Conservation (phyloP, 164 flowering plant genomes). For the Paratinospora sagittata region DNA sequence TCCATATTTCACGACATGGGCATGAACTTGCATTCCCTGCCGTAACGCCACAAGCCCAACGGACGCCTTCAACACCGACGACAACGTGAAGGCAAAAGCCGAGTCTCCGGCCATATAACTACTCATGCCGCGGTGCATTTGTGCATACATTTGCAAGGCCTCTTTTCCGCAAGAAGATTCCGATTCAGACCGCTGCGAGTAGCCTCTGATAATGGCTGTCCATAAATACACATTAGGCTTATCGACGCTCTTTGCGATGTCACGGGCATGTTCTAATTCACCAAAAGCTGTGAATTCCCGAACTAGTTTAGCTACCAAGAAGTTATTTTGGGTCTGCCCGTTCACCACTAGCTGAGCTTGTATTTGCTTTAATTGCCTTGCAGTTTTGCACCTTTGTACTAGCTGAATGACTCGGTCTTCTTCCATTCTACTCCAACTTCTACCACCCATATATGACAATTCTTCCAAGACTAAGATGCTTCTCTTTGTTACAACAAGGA, state of each 20-base stretch:
- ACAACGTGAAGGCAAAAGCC: slow-evolving; percentile 14
- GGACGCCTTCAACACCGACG: slow-evolving; percentile 21
- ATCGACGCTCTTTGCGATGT: slow-evolving; percentile 3
- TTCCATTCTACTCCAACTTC: slow-evolving; percentile 9
- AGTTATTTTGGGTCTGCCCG: slow-evolving; percentile 19
- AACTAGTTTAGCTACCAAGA: slow-evolving; percentile 19
- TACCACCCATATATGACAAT: background rate
- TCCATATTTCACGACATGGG: slow-evolving; percentile 17
- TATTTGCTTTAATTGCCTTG: slow-evolving; percentile 11
- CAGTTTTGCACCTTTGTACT: slow-evolving; percentile 5
- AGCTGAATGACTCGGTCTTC: slow-evolving; percentile 17
- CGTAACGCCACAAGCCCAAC: slow-evolving; percentile 1
- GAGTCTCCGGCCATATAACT: background rate
- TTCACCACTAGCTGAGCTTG: slow-evolving; percentile 15
- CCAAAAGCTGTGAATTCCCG: slow-evolving; percentile 12
- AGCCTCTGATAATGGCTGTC: slow-evolving; percentile 24
- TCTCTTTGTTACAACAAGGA: slow-evolving; percentile 10
- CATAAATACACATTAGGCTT: slow-evolving; percentile 16
- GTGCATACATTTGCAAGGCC: slow-evolving; percentile 13
- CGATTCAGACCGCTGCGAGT: background rate
- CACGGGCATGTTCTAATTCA: slow-evolving; percentile 13
- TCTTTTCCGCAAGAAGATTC: slow-evolving; percentile 5
- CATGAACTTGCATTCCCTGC: slow-evolving; percentile 19
- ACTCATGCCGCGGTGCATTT: slow-evolving; percentile 4
- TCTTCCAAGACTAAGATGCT: slow-evolving; percentile 13